phyloP scores from a whole-genome alignment of 2,329 filamentous ascomycete genomes.

The Aspergillus carbonarius region DNA sequence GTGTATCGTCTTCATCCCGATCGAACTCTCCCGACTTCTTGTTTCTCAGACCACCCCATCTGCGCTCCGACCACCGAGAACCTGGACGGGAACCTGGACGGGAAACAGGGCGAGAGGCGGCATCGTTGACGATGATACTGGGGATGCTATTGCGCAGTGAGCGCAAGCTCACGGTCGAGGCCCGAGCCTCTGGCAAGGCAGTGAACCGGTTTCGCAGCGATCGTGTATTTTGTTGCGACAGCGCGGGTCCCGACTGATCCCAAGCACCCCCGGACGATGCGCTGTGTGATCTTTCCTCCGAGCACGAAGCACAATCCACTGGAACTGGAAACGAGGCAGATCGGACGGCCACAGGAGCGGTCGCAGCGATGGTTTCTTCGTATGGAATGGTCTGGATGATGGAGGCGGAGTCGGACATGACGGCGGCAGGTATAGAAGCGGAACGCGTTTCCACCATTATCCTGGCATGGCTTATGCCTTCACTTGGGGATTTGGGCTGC shows the following conservation, averaged over 20 bases:
- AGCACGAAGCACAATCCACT: constrained; percentile 21
- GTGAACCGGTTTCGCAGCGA: constrained; percentile 16
- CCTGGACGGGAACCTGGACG: constrained; percentile 38
- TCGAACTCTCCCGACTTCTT: constrained; percentile 37
- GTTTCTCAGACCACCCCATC: constrained; percentile 38
- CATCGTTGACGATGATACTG: constrained; percentile 42
- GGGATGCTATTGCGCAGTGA: constrained; percentile 40
- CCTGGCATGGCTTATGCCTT: constrained; percentile 34
- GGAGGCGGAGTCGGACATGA: constrained; percentile 28
- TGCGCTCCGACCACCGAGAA: constrained; percentile 46
- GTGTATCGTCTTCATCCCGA: constrained; percentile 30
- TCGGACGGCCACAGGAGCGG: constrained; percentile 25
- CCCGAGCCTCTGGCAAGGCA: constrained; percentile 23
- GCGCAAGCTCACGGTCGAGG: constrained; percentile 27
- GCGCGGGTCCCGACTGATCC: constrained; percentile 11
- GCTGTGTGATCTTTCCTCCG: constrained; percentile 27
- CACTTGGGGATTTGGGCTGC: not conserved
- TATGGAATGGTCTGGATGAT: constrained; percentile 26
- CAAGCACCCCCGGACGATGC: constrained; percentile 20
- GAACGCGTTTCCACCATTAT: constrained; percentile 36
- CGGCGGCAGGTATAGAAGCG: constrained; percentile 27
- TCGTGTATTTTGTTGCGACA: constrained; percentile 14
- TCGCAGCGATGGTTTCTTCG: constrained; percentile 28
- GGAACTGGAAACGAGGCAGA: constrained; percentile 30
- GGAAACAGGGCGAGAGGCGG: constrained; percentile 32